Conservation (phyloP, 176 grass and related monocot genomes). For the Avena atlantica region DNA sequence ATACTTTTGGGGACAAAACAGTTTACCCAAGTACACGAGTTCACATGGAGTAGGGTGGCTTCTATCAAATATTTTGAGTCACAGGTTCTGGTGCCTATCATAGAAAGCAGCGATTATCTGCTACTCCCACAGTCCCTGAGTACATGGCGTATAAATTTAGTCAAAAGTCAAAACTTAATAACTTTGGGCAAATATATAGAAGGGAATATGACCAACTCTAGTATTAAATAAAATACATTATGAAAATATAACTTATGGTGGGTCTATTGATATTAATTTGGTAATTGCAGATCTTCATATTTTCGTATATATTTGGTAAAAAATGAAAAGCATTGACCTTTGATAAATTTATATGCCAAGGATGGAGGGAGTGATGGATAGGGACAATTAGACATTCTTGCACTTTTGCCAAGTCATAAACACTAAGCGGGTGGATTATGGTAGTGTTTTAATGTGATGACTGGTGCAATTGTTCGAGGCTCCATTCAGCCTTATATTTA, state of each 20-base stretch:
- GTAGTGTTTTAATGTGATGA: neutral
- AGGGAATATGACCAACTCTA: neutral
- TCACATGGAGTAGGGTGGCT: neutral
- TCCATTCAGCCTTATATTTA: neutral
- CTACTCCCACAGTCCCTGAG: neutral
- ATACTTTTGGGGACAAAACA: neutral
- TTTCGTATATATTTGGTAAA: neutral
- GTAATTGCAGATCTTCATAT: neutral
- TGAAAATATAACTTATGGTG: neutral
- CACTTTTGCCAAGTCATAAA: neutral
- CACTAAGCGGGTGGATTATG: neutral
- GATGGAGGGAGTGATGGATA: neutral
- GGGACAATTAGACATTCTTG: neutral
- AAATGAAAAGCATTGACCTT: neutral
- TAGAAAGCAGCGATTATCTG: neutral
- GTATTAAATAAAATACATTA: neutral
- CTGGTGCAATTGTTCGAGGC: neutral
- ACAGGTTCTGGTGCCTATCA: neutral
- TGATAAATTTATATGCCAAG: neutral
- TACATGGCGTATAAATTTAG: neutral
- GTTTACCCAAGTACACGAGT: neutral
- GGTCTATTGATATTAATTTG: neutral
- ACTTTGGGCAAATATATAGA: neutral
- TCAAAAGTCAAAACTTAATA: neutral
- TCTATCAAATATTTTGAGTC: neutral